phyloP scores from a whole-genome alignment of 2,329 filamentous ascomycete species.

The Fragosphaeria purpurea region DNA sequence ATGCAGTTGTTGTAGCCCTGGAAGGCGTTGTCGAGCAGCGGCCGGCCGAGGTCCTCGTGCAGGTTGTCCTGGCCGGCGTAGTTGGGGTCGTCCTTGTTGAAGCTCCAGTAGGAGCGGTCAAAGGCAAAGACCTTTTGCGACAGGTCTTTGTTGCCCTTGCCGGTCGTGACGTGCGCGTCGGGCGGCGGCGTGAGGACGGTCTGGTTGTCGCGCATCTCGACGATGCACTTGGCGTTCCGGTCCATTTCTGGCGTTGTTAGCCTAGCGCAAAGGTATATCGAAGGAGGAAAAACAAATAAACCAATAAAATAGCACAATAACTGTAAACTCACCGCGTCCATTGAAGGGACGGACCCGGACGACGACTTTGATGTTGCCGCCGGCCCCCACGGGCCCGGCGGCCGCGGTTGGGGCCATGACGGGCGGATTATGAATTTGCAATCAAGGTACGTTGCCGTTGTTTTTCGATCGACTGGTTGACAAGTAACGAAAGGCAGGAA shows the following conservation, averaged over 20 bases:
- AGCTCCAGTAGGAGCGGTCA: constrained; percentile 98
- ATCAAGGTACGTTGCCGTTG: neutral
- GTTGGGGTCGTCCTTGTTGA: constrained; percentile 66
- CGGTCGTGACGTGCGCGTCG: constrained; percentile 41
- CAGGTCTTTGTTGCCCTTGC: constrained; percentile 57
- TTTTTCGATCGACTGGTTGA: neutral
- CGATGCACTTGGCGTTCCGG: constrained; percentile 87
- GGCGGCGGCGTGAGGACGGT: constrained; percentile 72
- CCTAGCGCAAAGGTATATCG: neutral
- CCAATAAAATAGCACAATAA: neutral
- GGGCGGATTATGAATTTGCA: constrained; percentile 4
- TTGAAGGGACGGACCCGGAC: constrained; percentile 95
- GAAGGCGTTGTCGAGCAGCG: constrained; percentile 98
- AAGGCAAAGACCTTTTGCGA: constrained; percentile 81
- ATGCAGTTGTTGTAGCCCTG: constrained; percentile 99
- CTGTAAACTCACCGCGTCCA: constrained; percentile 58
- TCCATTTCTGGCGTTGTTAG: constrained; percentile 60
- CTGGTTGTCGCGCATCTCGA: constrained; percentile 90
- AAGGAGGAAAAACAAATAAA: constrained; percentile 1
- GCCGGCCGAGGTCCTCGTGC: constrained; percentile 87
- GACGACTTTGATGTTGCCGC: constrained; percentile 99
- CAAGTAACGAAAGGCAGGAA: neutral
- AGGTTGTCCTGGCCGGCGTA: constrained; percentile 90
- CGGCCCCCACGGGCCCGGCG: constrained; percentile 30
- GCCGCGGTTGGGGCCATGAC: constrained; percentile 47